Evolutionary conservation across 2,329 filamentous ascomycete species (phyloP).

Genomic region (Alternaria consortialis): DNA sequence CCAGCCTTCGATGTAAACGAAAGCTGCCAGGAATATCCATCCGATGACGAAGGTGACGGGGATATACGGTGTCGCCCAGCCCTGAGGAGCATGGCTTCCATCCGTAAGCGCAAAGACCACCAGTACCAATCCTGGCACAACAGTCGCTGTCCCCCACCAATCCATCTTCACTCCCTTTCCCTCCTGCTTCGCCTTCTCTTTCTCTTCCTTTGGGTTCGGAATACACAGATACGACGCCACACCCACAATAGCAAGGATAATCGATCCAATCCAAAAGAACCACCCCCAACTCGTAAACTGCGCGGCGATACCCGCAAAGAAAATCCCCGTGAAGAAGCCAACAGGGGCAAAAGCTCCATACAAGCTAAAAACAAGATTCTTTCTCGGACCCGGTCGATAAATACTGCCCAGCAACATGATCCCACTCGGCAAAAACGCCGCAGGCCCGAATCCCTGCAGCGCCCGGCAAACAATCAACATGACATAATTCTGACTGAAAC

Average conservation of each 20-base stretch:
- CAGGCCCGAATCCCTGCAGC: constrained; percentile 76
- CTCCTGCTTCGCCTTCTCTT: constrained; percentile 9
- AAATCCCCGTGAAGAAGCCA: constrained; percentile 54
- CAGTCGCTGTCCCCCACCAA: constrained; percentile 48
- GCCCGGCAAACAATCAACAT: constrained; percentile 80
- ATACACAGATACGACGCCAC: constrained; percentile 43
- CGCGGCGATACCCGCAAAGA: constrained; percentile 46
- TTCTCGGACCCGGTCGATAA: constrained; percentile 73
- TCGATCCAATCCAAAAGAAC: constrained; percentile 48
- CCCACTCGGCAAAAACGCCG: constrained; percentile 74
- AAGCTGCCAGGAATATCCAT: constrained; percentile 64
- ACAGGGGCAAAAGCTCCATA: constrained; percentile 64
- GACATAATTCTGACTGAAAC: constrained; percentile 71
- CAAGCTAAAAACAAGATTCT: constrained; percentile 71
- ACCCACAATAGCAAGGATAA: constrained; percentile 44
- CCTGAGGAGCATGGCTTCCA: constrained; percentile 71
- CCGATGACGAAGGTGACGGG: constrained; percentile 71
- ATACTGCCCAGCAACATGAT: constrained; percentile 71
- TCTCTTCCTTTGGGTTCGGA: constrained; percentile 31
- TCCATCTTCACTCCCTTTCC: constrained; percentile 45
- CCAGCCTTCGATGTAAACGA: constrained; percentile 77
- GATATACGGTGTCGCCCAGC: constrained; percentile 80
- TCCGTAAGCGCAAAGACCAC: constrained; percentile 80
- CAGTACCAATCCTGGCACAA: constrained; percentile 67
- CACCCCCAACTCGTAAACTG: constrained; percentile 45